Evolutionary conservation across 352 stramenopile species (phyloP), one percentile per base, ranked within the genome.

Genomic region (Globisporangium nagaii): DNA sequence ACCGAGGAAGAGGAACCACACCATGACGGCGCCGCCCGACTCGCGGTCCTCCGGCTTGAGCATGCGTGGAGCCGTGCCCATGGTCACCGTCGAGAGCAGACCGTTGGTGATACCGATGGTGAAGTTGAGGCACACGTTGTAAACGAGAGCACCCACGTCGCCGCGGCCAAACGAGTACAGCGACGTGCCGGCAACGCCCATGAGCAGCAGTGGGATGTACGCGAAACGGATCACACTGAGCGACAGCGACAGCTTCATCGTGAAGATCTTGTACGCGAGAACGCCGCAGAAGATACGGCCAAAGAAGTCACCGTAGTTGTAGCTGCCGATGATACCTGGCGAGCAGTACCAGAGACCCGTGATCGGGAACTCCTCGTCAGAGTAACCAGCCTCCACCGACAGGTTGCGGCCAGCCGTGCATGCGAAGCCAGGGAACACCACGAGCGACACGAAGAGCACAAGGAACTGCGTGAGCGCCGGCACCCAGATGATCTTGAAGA

Each of bases 271-370:
- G 64, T 82, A 84, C 25, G 79, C 69, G 8, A 66, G 58, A 25
- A 68, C 73, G 12, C 66, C 66, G 44, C 64, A 84, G 41, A 84
- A 40, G 27, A 86, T 53, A 53, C 78, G 78, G 8, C 75, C 78
- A 41, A 85, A 67, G 52, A 79, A 80, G 56, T 86, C 75, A 13
- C 75, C 75, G 69, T 76, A 88, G 75, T 84, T 84, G 72, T 82
- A 88, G 22, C 48, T 62, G 17, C 66, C 78, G 13, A 88, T 72
- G 28, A 88, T 75, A n/a, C 78, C 78, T 0, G 78, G 78, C 17
- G 73, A 57, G 49, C 66, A 79, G 60, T 80, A 84, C 78, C 75
- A 86, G 13, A 57, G 53, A 4, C 0, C 11, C 0, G 68, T 76
- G 13, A 66, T 42, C 2, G 25, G 25, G 49, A 73, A 57, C 0